Evolutionary conservation across 2,329 filamentous ascomycete species (phyloP), one percentile per base, ranked within the genome.

Genomic region (Cadophora luteo-olivacea): DNA sequence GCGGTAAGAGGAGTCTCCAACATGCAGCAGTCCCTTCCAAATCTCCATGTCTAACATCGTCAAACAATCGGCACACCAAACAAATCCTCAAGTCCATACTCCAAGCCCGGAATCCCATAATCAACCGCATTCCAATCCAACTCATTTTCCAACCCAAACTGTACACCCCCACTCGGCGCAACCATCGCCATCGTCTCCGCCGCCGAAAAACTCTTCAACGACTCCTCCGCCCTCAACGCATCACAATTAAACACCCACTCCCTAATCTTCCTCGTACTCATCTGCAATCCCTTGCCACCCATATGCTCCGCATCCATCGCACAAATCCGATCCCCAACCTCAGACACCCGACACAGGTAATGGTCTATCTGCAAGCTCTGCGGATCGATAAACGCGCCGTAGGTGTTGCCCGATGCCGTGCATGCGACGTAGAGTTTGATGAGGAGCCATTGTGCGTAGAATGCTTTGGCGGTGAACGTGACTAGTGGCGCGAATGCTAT

Each of bases 391-490:
- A 68, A 60, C 2, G 66, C 66, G 11, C 66, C 66, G 14, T 68
- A 68, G 9, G 61, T 68, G 36, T 68, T 68, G 0, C 66, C 66
- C 12, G 54, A 41, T 29, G 61, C 66, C 0, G 61, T 64, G n/a
- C 32, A 12, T 19, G 61, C 61, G 51, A 68, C 60, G 45, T 68
- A 61, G 12, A 68, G 29, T 16, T 64, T 64, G 19, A 68, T 49
- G 32, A 68, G 54, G 2, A 68, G 24, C 66, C 66, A 68, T 32
- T 57, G 52, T 11, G 66, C 66, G 54, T 68, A 68, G 16, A 64
- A 25, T 4, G 54, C 61, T 25, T 58, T 64, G 33, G 36, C 52
- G 9, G 52, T 36, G 54, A 68, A 68, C 3, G 58, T 52, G 1
- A 68, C 61, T 2, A 64, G 24, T 8, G 62, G 66, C 1, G 61